phyloP scores from a whole-genome alignment of 345 rosid species.

The Firmiana major region DNA sequence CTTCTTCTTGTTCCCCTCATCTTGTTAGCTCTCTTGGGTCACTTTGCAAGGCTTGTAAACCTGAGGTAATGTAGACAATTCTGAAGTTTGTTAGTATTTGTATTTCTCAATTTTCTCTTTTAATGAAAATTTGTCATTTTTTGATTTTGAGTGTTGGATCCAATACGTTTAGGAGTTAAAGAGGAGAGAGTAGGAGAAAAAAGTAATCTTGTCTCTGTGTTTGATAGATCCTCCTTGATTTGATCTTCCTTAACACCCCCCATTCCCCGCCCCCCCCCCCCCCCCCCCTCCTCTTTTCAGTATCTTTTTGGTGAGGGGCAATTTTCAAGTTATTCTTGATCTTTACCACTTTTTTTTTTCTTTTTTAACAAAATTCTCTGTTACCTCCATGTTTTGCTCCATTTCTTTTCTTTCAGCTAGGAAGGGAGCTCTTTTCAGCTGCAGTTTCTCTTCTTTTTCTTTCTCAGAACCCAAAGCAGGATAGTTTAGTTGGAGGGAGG shows the following conservation, averaged over 20 bases:
- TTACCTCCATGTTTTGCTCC: not conserved
- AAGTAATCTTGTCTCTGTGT: constrained; percentile 15
- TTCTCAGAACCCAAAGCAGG: not conserved
- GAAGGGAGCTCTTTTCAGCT: not conserved
- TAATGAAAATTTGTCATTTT: not conserved
- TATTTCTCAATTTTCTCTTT: not conserved
- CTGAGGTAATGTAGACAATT: constrained; percentile 52
- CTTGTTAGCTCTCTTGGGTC: constrained; percentile 76
- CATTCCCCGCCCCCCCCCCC: no score
- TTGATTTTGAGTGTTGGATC: not conserved
- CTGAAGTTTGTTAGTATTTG: not conserved
- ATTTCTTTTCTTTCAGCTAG: not conserved
- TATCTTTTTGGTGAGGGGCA: not conserved
- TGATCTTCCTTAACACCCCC: no score
- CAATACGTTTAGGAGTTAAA: not conserved
- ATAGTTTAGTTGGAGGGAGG: not conserved
- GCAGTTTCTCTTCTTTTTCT: constrained; percentile 11
- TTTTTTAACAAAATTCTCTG: not conserved
- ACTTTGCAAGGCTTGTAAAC: constrained; percentile 87
- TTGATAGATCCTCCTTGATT: constrained; percentile 21
- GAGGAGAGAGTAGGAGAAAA: not conserved
- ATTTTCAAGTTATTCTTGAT: not conserved
- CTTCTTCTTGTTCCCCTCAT: constrained; percentile 35
- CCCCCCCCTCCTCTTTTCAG: not conserved
- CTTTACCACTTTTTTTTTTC: not conserved